Conservation (phyloP, 78 protist species). For the Dictyostelium firmibasis region DNA sequence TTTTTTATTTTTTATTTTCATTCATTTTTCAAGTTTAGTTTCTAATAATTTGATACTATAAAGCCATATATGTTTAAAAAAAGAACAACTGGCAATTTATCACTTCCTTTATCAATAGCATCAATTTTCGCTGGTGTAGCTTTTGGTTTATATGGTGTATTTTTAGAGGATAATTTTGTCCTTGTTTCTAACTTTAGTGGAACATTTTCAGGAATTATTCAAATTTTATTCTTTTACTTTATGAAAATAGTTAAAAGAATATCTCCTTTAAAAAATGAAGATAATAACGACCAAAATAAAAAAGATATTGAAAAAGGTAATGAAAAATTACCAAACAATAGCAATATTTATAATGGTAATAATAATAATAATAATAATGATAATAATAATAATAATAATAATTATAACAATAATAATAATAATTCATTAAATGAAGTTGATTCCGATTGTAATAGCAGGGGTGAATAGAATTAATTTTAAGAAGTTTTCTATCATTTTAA, state of each 20-base stretch:
- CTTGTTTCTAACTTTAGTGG: slow-evolving; percentile 4
- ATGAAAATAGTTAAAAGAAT: neutral
- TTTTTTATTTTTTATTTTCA: neutral
- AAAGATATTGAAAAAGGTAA: neutral
- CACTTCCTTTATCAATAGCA: neutral
- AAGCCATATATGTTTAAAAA: neutral
- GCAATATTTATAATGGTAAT: neutral
- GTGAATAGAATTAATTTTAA: too few relatives aligned
- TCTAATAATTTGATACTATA: too few relatives aligned
- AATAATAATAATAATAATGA: neutral
- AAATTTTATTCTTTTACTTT: neutral
- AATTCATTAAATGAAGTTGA: too few relatives aligned
- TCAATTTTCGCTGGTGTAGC: neutral
- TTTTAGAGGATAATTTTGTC: slow-evolving; percentile 14
- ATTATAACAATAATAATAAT: too few relatives aligned
- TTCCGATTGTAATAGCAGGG: too few relatives aligned
- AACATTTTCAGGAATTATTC: neutral
- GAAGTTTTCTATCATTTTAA: too few relatives aligned
- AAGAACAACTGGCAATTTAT: neutral
- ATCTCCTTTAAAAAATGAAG: neutral
- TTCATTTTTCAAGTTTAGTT: too few relatives aligned
- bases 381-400: too few relatives aligned
- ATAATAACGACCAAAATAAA: neutral
- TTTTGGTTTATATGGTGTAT: neutral
- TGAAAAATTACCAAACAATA: neutral